These are phyloP conservation scores for Candida coquimbonensis DNA, from an alignment of 805 yeast species.

Conservation along the genomic window DNA sequence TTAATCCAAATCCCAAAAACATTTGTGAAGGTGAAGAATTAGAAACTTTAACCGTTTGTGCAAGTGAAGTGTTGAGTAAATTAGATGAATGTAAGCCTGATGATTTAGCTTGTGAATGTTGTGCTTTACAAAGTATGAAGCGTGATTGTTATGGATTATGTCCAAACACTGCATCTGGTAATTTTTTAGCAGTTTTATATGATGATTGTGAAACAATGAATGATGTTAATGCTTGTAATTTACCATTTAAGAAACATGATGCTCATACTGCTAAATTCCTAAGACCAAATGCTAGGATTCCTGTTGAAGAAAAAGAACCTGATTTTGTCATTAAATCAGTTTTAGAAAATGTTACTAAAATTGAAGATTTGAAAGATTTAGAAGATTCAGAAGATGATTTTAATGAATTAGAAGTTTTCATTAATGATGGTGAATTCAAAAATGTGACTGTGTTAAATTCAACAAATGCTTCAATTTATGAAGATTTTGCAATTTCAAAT, in stretches of 20 bases:
- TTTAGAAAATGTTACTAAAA: conserved; percentile 11
- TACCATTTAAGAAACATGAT: conserved; percentile 42
- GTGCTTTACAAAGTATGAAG: conserved; percentile 44
- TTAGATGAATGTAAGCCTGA: conserved; percentile 46
- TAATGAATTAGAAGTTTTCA: not conserved
- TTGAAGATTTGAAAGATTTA: not conserved
- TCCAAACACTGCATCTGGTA: conserved; percentile 39
- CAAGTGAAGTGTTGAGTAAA: conserved; percentile 37
- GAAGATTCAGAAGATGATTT: not conserved
- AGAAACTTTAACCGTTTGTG: conserved; percentile 35
- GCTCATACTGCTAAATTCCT: conserved; percentile 23
- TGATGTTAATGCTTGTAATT: conserved; percentile 43
- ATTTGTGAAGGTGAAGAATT: conserved; percentile 39
- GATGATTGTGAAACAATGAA: conserved; percentile 39
- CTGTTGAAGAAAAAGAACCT: conserved; percentile 22
- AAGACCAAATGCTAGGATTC: conserved; percentile 20
- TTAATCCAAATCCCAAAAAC: conserved; percentile 40
- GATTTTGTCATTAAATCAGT: conserved; percentile 17
- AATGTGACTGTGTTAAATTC: not conserved
- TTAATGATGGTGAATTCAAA: not conserved
- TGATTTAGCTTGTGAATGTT: conserved; percentile 50
- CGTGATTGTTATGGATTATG: conserved; percentile 41
- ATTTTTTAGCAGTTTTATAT: conserved; percentile 37
- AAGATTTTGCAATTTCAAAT: conserved; percentile 2
- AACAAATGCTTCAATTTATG: not conserved